These are phyloP conservation scores for Kazachstania kunashirensis DNA, from an alignment of 805 yeast species.

Conservation along the genomic window DNA sequence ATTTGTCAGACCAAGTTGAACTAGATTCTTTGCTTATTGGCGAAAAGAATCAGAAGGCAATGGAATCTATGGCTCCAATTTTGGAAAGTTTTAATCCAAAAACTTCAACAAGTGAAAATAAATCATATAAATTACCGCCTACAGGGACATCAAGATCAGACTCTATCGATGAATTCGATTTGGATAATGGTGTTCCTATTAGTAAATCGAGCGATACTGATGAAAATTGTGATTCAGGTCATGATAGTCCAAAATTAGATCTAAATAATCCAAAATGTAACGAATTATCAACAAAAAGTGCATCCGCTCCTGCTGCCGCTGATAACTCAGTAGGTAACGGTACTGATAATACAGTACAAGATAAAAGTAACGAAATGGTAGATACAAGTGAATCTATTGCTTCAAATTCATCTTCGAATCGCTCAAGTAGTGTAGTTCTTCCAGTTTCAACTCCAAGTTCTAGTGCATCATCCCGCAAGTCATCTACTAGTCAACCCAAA, in stretches of 20 bases:
- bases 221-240: neutral
- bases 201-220: neutral
- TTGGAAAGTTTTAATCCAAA: conserved; percentile 66
- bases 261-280: too few relatives aligned
- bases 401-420: neutral
- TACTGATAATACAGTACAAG: neutral
- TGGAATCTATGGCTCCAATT: conserved; percentile 74
- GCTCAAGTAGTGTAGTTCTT: neutral
- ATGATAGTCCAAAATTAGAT: neutral
- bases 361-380: neutral
- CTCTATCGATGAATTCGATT: conserved; percentile 20
- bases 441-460: conserved; percentile 15
- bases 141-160: conserved; percentile 19
- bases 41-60: conserved; percentile 43
- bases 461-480: conserved; percentile 21
- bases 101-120: conserved; percentile 45
- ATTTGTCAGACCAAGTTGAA: too few relatives aligned
- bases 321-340: neutral
- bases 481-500: conserved; percentile 18
- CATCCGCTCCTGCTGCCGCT: neutral
- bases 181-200: conserved; percentile 14
- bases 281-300: neutral
- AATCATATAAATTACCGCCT: conserved; percentile 29
- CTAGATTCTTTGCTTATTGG: too few relatives aligned
- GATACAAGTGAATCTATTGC: neutral